Evolutionary conservation across 306 rosid genomes (phyloP), one percentile per base, ranked within the genome.

Genomic region (Sicyos edulis): DNA sequence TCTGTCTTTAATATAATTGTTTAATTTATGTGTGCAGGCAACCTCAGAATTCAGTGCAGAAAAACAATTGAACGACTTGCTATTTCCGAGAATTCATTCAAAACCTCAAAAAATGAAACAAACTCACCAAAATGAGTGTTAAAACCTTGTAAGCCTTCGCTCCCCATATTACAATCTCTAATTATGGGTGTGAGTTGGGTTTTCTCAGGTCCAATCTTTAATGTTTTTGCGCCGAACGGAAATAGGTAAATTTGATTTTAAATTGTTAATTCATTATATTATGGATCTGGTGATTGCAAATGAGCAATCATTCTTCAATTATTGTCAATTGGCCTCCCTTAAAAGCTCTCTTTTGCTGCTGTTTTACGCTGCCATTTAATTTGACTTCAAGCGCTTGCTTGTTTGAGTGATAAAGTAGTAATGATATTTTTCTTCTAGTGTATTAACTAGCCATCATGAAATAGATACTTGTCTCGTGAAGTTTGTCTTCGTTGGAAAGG

Each of bases 1-100:
- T 1, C 32, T 29, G 32, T 29, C 1, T 29, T 29, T 29, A 1
- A 29, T 29, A 19, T 14, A 53, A 53, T 4, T 11, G 19, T 20
- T 19, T 53, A 53, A 26, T 65, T 22, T 59, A n/a, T 67, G 2
- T 80, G 85, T 84, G 78, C 89, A 93, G 99, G 99, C 91, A 17
- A 85, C 83, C 1, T 93, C 99, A 0, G 96, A 90, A 72, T 90
- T 86, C 76, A 73, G 95, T 60, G 99, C 99, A 0, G 97, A 93
- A 86, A 87, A 90, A 75, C 95, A 86, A 53, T 88, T 93, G 74
- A 88, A 88, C 78, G 92, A 91, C 79, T 55, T 91, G 71, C 75
- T 93, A 44, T 91, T 93, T 80, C 88, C 97, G 40, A 86, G 85
- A 82, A 83, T 37, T 55, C 88, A 80, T 54, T 86, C 86, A 29